phyloP scores from a whole-genome alignment of 2,329 filamentous ascomycete species.

The Coccinonectria pachysandricola region DNA sequence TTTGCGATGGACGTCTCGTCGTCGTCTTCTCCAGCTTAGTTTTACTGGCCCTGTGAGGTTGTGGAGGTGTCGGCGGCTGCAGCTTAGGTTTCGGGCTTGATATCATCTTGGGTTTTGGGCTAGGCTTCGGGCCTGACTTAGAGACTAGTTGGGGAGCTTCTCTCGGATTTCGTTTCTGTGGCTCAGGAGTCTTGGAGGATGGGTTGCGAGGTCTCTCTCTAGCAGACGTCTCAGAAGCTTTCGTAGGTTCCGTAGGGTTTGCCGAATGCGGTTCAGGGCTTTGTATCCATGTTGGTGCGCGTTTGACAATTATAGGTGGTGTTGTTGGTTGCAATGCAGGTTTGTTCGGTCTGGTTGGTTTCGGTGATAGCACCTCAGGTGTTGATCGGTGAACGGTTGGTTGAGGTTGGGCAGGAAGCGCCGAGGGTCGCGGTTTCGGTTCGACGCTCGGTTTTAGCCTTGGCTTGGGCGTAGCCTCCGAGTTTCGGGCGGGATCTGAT shows the following conservation, averaged over 20 bases:
- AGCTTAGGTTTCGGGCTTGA: conserved; percentile 5
- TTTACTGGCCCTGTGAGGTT: conserved; percentile 22
- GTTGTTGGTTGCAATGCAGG: conserved; percentile 21
- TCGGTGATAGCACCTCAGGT: conserved; percentile 21
- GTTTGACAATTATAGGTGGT: conserved; percentile 17
- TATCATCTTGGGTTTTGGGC: too few relatives aligned
- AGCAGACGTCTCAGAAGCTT: too few relatives aligned
- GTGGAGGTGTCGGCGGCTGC: conserved; percentile 28
- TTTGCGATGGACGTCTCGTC: too few relatives aligned
- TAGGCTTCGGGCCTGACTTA: too few relatives aligned
- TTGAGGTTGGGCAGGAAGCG: conserved; percentile 10
- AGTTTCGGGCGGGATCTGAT: conserved; percentile 1
- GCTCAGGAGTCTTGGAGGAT: conserved; percentile 19
- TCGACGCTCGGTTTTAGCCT: conserved; percentile 19
- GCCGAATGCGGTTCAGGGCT: too few relatives aligned
- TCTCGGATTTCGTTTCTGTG: conserved; percentile 22
- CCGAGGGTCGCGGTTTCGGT: conserved; percentile 14
- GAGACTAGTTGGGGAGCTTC: too few relatives aligned
- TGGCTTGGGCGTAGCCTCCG: conserved; percentile 11
- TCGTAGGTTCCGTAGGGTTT: too few relatives aligned
- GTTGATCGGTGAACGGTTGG: conserved; percentile 8
- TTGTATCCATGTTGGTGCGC: conserved; percentile 10
- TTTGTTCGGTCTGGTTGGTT: conserved; percentile 23
- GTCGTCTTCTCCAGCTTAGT: too few relatives aligned
- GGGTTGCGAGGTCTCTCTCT: too few relatives aligned